Base-by-base conservation (phyloP, 2,329 filamentous ascomycete species). In the Ceratocystis lukuohia region DNA sequence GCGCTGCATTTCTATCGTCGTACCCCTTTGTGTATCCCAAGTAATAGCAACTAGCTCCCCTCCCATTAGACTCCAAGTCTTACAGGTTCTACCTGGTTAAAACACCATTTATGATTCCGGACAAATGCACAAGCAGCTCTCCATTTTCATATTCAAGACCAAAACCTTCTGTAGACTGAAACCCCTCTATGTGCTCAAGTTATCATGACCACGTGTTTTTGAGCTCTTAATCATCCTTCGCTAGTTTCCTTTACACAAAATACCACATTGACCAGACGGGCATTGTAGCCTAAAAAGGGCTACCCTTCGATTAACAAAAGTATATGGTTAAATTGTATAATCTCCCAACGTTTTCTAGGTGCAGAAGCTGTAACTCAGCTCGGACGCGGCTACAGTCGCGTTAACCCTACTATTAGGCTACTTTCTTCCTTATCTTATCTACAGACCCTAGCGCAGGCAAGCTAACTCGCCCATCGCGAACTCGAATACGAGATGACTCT, bases 171-270 rank as follows among this genome's bases (percentile, higher is more conserved):
- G 17, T n/a, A n/a, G 5, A 37, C 25, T 59, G 28, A 59, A 37
- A 59, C 28, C n/a, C 33, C 7, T 6, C 25, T 59, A 20, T 12
- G 8, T 22, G 56, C 25, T 7, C 33, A 7, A n/a, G 56, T 37
- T 57, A 33, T 37, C 17, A 15, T 37, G 30, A 37, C 56, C 56
- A 59, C 56, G 56, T 59, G 56, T 37, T 59, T 33, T 37, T n/a
- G 22, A 10, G 56, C 33, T 28, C n/a, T 59, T 59, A 59, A 59
- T 59, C 56, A 37, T 59, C 56, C 56, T 59, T 59, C 22, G 28
- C 28, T 7, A 37, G n/a, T 17, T 59, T 30, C 17, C 5, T 37
- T 59, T 15, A 17, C 10, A 33, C 17, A 59, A 59, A 59, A 37
- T 59, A 59, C 28, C 17, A 37, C 56, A 33, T 22, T 10, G 30